Evolutionary conservation across 768 basidiomycete species (phyloP).

Genomic region (Lactarius hengduanensis): DNA sequence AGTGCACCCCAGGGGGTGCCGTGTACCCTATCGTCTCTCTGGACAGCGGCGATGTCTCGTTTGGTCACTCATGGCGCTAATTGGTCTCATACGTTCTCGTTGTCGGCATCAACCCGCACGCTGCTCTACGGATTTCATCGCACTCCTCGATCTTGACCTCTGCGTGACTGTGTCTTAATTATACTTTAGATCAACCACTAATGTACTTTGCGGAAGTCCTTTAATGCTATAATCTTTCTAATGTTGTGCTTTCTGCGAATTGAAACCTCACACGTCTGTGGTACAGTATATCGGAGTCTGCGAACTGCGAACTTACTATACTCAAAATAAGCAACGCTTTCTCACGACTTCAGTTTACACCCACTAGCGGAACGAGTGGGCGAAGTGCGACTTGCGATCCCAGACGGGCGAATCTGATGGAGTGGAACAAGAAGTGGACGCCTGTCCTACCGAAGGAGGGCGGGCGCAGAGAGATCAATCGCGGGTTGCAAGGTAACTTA

Average conservation of each 20-base stretch:
- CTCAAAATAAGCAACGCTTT: too few species aligned
- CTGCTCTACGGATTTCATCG: too few species aligned
- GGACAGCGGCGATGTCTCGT: not conserved
- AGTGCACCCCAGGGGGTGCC: not conserved
- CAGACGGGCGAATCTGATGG: too few species aligned
- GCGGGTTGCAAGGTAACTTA: too few species aligned
- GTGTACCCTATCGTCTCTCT: slow-evolving; percentile 3
- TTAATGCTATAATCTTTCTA: not conserved
- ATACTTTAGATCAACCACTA: not conserved
- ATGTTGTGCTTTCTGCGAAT: not conserved
- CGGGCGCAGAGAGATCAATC: too few species aligned
- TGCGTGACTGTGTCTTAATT: not conserved
- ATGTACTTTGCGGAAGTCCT: not conserved
- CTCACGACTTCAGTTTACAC: too few species aligned
- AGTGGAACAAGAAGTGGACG: too few species aligned
- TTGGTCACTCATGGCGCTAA: not conserved
- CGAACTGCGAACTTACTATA: not conserved
- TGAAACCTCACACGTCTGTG: not conserved
- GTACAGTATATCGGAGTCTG: not conserved
- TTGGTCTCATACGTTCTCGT: not conserved
- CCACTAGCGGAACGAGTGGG: too few species aligned
- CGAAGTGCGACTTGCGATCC: too few species aligned
- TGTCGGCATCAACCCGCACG: not conserved
- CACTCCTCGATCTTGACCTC: not conserved
- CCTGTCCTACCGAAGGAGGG: too few species aligned